phyloP scores from a whole-genome alignment of 345 rosid genomes.

The Lepidium aucheri region DNA sequence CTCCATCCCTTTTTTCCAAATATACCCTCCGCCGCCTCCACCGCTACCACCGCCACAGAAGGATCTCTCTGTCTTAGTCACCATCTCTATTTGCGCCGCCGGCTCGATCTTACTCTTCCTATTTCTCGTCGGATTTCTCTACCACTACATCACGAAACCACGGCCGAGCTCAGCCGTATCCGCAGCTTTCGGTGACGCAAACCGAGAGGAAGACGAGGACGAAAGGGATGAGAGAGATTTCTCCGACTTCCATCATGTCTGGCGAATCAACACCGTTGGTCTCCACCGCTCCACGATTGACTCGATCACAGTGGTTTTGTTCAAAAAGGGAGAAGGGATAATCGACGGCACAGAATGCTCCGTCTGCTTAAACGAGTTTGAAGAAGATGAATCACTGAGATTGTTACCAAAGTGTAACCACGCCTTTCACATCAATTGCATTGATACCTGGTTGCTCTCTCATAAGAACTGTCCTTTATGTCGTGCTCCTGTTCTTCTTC shows the following conservation, averaged over 20 bases:
- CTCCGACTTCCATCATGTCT: slow-evolving; percentile 41
- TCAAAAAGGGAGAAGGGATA: slow-evolving; percentile 39
- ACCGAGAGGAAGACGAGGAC: slow-evolving; percentile 10
- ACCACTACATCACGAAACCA: neutral
- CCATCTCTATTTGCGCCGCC: neutral
- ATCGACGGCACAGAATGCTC: slow-evolving; percentile 76
- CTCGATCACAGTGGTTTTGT: slow-evolving; percentile 48
- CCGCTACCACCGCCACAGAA: neutral
- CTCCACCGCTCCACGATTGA: slow-evolving; percentile 52
- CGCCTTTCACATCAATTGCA: slow-evolving; percentile 70
- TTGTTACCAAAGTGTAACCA: slow-evolving; percentile 77
- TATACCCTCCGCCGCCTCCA: neutral
- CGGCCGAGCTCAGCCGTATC: neutral
- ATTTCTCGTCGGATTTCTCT: slow-evolving; percentile 8
- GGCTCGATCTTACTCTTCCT: slow-evolving; percentile 25
- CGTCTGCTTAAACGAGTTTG: slow-evolving; percentile 71
- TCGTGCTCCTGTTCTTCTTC: slow-evolving; percentile 50
- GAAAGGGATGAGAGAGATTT: slow-evolving; percentile 5
- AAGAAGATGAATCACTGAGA: slow-evolving; percentile 55
- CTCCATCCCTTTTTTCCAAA: neutral
- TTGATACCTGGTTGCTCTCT: slow-evolving; percentile 74
- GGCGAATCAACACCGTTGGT: slow-evolving; percentile 59
- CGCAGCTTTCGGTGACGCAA: slow-evolving; percentile 1
- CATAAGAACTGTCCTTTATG: slow-evolving; percentile 83
- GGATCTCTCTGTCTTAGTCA: neutral